A percentile compares a stretch with the other conserved stretches of the same genome.
Evolutionary conservation across 2,329 filamentous ascomycete genomes (phyloP).

Genomic region (Thielaviopsis ethacetica): DNA sequence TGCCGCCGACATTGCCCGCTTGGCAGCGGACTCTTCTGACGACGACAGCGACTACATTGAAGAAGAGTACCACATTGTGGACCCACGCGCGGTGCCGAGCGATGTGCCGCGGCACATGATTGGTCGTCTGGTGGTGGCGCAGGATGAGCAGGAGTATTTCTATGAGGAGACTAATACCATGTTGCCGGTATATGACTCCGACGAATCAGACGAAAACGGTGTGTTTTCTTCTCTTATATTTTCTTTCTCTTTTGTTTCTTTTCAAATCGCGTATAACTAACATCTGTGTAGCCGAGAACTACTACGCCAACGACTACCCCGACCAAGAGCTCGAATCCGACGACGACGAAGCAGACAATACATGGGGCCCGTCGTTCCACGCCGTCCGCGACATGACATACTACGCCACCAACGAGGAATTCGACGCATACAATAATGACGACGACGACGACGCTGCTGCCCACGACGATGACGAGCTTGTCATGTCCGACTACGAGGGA

Average conservation of each 20-base stretch:
- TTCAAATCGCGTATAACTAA: no score
- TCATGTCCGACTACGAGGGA: slow-evolving; percentile 21
- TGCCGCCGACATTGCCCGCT: slow-evolving; percentile 4
- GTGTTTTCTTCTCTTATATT: slow-evolving; percentile 14
- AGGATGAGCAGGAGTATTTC: slow-evolving; percentile 41
- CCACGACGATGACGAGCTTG: slow-evolving; percentile 22
- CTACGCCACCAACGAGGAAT: slow-evolving; percentile 22
- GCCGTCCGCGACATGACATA: not conserved
- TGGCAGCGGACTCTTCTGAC: slow-evolving; percentile 14
- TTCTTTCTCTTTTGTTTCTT: no score
- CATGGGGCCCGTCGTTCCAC: slow-evolving; percentile 20
- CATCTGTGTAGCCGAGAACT: slow-evolving; percentile 45
- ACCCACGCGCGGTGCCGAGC: slow-evolving; percentile 31
- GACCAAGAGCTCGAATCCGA: slow-evolving; percentile 59
- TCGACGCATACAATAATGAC: slow-evolving; percentile 40
- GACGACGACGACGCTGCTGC: slow-evolving; percentile 34
- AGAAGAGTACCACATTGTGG: slow-evolving; percentile 47
- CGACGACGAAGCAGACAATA: slow-evolving; percentile 24
- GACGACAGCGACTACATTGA: slow-evolving; percentile 44
- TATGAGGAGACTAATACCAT: slow-evolving; percentile 20
- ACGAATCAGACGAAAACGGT: slow-evolving; percentile 53
- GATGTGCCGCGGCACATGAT: slow-evolving; percentile 33
- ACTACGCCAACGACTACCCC: slow-evolving; percentile 66
- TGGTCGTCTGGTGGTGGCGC: slow-evolving; percentile 39
- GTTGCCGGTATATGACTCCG: slow-evolving; percentile 28